Conservation (phyloP, 108 stramenopile species). For the Hondaea fermentalgiana region DNA sequence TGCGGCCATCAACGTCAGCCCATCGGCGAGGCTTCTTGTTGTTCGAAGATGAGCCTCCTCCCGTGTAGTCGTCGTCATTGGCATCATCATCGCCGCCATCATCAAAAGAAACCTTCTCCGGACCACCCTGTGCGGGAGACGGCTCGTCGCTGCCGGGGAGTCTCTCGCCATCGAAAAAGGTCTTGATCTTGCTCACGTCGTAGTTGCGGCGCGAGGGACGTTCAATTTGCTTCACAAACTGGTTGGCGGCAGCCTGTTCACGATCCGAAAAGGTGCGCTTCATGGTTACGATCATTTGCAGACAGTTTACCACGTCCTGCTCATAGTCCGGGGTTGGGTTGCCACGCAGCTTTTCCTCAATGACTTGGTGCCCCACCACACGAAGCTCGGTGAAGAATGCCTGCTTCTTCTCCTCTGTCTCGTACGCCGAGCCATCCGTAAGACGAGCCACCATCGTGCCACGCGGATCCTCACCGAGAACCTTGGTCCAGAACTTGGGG, state of each 20-base stretch:
- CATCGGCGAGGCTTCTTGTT: neutral
- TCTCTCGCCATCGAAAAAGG: neutral
- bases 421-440: neutral
- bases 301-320: neutral
- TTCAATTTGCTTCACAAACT: neutral
- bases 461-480: conserved; percentile 24
- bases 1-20: neutral
- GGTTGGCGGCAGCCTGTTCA: neutral
- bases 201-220: conserved; percentile 5
- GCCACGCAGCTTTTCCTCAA: neutral
- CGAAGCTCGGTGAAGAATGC: neutral
- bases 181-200: neutral
- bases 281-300: neutral
- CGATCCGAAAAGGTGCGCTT: neutral
- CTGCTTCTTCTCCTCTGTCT: neutral
- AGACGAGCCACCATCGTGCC: neutral
- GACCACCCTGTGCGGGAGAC: neutral
- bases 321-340: neutral
- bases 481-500: conserved; percentile 83
- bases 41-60: neutral
- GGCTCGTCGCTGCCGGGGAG: neutral
- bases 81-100: neutral
- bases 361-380: neutral
- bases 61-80: neutral
- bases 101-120: neutral